Evolutionary conservation across 1,139 yeast species (phyloP).

Genomic region (Candida smagusa): DNA sequence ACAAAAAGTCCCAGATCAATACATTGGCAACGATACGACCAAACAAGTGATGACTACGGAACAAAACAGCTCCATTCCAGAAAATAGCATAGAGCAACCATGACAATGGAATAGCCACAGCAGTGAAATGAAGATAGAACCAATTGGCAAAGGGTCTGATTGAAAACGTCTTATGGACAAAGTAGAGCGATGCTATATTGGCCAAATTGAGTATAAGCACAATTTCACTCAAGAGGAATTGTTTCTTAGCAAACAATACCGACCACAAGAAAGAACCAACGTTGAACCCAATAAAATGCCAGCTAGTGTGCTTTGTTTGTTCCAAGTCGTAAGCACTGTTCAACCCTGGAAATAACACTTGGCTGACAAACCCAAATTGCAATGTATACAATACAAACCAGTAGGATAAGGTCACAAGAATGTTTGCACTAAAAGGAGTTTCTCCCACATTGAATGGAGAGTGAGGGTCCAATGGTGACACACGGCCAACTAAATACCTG

Average conservation of each 20-base stretch:
- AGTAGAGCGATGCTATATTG: conserved; percentile 55
- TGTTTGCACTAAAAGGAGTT: conserved; percentile 70
- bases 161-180: conserved; percentile 57
- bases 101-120: conserved; percentile 65
- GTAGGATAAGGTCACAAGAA: conserved; percentile 49
- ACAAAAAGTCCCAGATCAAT: conserved; percentile 72
- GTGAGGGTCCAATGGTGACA: conserved; percentile 38
- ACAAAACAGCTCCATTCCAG: conserved; percentile 80
- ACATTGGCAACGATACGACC: conserved; percentile 72
- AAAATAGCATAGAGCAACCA: conserved; percentile 72
- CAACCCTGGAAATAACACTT: conserved; percentile 46
- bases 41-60: conserved; percentile 52
- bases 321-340: conserved; percentile 25
- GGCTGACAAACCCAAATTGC: conserved; percentile 54
- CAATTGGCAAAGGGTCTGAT: conserved; percentile 51
- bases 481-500: conserved; percentile 51
- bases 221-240: conserved; percentile 54
- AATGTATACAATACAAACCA: conserved; percentile 55
- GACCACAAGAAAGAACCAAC: conserved; percentile 60
- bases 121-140: conserved; percentile 60
- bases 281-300: conserved; percentile 64
- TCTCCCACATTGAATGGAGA: conserved; percentile 41
- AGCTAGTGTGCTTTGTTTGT: conserved; percentile 42
- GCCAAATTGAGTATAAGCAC: conserved; percentile 56
- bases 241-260: conserved; percentile 54